Evolutionary conservation across 2,329 filamentous ascomycete genomes (phyloP), one percentile per base, ranked within the genome.

Genomic region (Exophiala mesophila): DNA sequence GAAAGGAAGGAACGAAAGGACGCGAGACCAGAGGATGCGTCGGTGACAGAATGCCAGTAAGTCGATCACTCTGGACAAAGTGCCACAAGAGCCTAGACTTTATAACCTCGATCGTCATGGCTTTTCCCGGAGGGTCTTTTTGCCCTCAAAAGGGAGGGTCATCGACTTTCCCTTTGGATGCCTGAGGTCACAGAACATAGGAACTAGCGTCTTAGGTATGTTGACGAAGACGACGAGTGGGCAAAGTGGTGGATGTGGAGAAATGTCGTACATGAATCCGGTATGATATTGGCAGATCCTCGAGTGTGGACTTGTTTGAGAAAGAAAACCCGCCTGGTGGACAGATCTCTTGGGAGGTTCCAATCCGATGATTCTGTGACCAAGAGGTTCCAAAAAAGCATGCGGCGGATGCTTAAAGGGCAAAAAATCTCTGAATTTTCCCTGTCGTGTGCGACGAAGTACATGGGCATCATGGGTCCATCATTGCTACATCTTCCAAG

Each of bases 81-180:
- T n/a, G n/a, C n/a, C n/a, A n/a, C n/a, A n/a, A n/a, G n/a, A 34
- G 6, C 32, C 32, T 17, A 34, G 32, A 19, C n/a, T 18, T 19
- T 34, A 32, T 32, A 17, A n/a, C 29, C 6, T 13, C 13, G 32
- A 34, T 34, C 32, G 32, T 4, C 32, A 18, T 34, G 32, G n/a
- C 32, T 34, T 34, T 17, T 18, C 32, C 18, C 32, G 23, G 23
- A 12, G 12, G 23, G 7, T 12, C 12, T 26, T 6, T 26, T 12
- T 26, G 23, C 23, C 23, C 23, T 26, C 12, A n/a, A n/a, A n/a
- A n/a, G n/a, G n/a, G n/a, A n/a, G n/a, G n/a, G n/a, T n/a, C n/a
- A n/a, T n/a, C n/a, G n/a, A n/a, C n/a, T n/a, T n/a, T n/a, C n/a
- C n/a, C n/a, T n/a, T n/a, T n/a, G n/a, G n/a, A n/a, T n/a, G n/a